Base-by-base conservation (phyloP, 108 stramenopile species). In the Nitzschia sp. region DNA sequence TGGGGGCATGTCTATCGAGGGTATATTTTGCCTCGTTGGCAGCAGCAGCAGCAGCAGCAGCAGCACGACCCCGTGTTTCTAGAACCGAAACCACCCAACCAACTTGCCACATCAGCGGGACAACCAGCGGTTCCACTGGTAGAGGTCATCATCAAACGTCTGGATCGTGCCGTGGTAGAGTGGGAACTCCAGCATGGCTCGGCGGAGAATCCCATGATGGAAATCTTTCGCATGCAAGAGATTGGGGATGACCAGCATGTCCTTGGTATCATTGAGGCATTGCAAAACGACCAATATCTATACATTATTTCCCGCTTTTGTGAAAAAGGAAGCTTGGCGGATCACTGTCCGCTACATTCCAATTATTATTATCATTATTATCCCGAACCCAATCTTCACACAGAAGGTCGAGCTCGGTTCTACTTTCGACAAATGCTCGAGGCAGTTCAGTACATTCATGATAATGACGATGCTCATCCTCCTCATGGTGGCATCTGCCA, bases 401-500 rank as follows among this genome's bases (percentile, higher is more conserved):
- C 38, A 13, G 38, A 41, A 13, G 9, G 13, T 41, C 38, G 38
- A 41, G 38, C 38, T 6, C 38, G 38, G 13, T 6, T 9, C 9
- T 9, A 9, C 38, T 41, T 41, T 13, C 6, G 13, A 13, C 38
- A 41, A 13, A 41, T 41, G 38, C 38, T 41, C 13, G 38, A 41
- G 38, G 13, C 9, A 41, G 13, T 41, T 41, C 6, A 41, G 9
- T 41, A 41, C 38, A 41, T 41, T 13, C 38, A 41, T 41, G 6
- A 6, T 6, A 6, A 41, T 13, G 13, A 41, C 13, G n/a, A n/a
- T n/a, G n/a, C n/a, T n/a, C n/a, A n/a, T n/a, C n/a, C n/a, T n/a
- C n/a, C n/a, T n/a, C n/a, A n/a, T n/a, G n/a, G n/a, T 21, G 67
- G 70, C 9, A 77, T 80, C 5, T 76, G 72, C 53, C 88, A 89